Evolutionary conservation across 2,329 filamentous ascomycete species (phyloP).

Genomic region (Pseudonectria foliicola): DNA sequence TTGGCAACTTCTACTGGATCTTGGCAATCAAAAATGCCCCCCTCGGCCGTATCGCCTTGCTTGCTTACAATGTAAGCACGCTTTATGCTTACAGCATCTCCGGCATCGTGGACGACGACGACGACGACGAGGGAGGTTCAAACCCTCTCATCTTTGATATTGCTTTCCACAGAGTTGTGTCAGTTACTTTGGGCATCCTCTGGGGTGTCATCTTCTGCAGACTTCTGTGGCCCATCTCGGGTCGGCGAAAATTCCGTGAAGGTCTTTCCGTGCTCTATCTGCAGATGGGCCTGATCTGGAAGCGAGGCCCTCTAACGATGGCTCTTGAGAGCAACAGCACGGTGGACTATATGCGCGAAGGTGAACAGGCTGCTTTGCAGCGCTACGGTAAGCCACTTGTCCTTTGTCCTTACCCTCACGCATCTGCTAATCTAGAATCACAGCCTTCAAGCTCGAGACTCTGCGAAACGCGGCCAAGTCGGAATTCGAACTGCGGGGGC

Average conservation of each 20-base stretch:
- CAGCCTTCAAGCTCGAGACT: constrained; percentile 63
- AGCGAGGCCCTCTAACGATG: constrained; percentile 76
- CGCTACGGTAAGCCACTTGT: constrained; percentile 48
- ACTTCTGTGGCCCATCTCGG: constrained; percentile 89
- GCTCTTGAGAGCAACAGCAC: constrained; percentile 54
- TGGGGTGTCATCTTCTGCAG: constrained; percentile 91
- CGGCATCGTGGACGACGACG: constrained; percentile 68
- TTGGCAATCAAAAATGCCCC: constrained; percentile 77
- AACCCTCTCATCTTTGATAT: constrained; percentile 84
- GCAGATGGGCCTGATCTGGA: constrained; percentile 94
- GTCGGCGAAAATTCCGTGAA: constrained; percentile 78
- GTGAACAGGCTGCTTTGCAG: constrained; percentile 81
- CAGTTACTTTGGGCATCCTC: constrained; percentile 77
- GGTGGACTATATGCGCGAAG: constrained; percentile 73
- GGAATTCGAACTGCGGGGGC: constrained; percentile 83
- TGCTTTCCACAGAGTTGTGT: constrained; percentile 75
- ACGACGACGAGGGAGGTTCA: constrained; percentile 82
- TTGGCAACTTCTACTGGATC: constrained; percentile 86
- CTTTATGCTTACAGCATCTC: constrained; percentile 90
- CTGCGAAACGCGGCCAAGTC: constrained; percentile 66
- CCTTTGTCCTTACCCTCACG: no score
- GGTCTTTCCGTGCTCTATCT: constrained; percentile 88
- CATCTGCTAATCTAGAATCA: constrained; percentile 3
- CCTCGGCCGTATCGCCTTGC: constrained; percentile 84
- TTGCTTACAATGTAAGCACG: constrained; percentile 93